Conservation (phyloP, 1,284 basidiomycete genomes). For the Pseudozyma thailandica region DNA sequence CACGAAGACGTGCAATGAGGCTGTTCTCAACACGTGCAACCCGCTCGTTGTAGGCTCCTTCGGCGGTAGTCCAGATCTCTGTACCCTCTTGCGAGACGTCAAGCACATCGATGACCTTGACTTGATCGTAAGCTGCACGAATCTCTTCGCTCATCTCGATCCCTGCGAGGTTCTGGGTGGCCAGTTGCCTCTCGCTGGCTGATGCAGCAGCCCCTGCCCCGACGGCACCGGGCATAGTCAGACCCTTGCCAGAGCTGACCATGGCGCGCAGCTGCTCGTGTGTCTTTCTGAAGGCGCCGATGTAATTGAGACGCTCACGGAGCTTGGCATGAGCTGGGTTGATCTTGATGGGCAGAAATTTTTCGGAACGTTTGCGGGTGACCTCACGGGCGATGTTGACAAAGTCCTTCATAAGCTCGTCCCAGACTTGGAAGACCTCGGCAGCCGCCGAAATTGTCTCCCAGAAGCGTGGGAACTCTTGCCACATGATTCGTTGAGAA, state of each 20-base stretch:
- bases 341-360: conserved; percentile 97
- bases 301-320: conserved; percentile 86
- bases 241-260: conserved; percentile 90
- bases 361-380: conserved; percentile 87
- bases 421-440: conserved; percentile 92
- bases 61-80: conserved; percentile 97
- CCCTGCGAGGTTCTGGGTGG: conserved; percentile 74
- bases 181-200: conserved; percentile 47
- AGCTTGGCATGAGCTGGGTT: conserved; percentile 88
- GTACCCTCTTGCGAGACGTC: conserved; percentile 86
- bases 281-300: conserved; percentile 90
- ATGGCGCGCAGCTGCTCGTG: conserved; percentile 97
- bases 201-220: conserved; percentile 8
- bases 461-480: conserved; percentile 93
- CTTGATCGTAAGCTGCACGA: conserved; percentile 85
- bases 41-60: conserved; percentile 96
- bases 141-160: conserved; percentile 93
- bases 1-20: conserved; percentile 91
- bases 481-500: conserved; percentile 88
- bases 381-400: conserved; percentile 96
- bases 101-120: conserved; percentile 94
- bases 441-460: conserved; percentile 80
- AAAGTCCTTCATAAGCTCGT: conserved; percentile 96
- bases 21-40: conserved; percentile 97
- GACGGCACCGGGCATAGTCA: conserved; percentile 27